Evolutionary conservation across 2,329 filamentous ascomycete genomes (phyloP).

Genomic region (Eutypella sp.): DNA sequence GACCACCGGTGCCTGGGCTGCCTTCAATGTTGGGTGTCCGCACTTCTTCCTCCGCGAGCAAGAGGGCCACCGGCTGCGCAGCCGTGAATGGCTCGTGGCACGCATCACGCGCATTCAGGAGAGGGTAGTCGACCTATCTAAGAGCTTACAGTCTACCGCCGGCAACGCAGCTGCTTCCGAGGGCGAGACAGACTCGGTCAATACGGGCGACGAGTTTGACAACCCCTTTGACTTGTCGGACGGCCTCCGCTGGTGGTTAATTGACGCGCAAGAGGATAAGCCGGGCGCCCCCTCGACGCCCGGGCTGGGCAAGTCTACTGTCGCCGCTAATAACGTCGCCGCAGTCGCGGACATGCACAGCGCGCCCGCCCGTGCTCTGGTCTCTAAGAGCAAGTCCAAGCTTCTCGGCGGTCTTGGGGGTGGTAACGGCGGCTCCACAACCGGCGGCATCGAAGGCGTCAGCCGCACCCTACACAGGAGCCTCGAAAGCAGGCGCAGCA

Average conservation of each 20-base stretch:
- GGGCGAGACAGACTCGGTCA: slow-evolving; percentile 45
- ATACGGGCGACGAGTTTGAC: slow-evolving; percentile 70
- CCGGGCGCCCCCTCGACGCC: slow-evolving; percentile 87
- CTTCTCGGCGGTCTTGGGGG: slow-evolving; percentile 25
- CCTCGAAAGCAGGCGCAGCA: slow-evolving; percentile 85
- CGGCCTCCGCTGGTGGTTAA: slow-evolving; percentile 90
- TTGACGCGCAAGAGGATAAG: slow-evolving; percentile 92
- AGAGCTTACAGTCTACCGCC: slow-evolving; percentile 51
- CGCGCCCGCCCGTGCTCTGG: slow-evolving; percentile 36
- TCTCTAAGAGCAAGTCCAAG: slow-evolving; percentile 37
- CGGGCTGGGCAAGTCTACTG: slow-evolving; percentile 84
- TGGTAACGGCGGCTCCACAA: slow-evolving; percentile 34
- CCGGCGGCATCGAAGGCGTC: slow-evolving; percentile 65
- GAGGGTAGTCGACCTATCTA: slow-evolving; percentile 86
- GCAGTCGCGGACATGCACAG: slow-evolving; percentile 69
- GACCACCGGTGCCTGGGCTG: slow-evolving; percentile 91
- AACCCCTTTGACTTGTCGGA: slow-evolving; percentile 97
- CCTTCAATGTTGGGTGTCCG: slow-evolving; percentile 95
- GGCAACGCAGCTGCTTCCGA: slow-evolving; percentile 35
- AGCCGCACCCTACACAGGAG: slow-evolving; percentile 80
- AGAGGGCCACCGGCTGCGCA: slow-evolving; percentile 77
- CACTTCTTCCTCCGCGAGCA: slow-evolving; percentile 96
- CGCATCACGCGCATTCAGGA: slow-evolving; percentile 89
- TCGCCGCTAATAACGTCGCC: slow-evolving; percentile 81
- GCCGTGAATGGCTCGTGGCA: slow-evolving; percentile 92